Percentiles rank a stretch among this genome's conserved stretches.
Evolutionary conservation across 2,329 filamentous ascomycete species (phyloP).

Genomic region (Aureobasidium zeae): DNA sequence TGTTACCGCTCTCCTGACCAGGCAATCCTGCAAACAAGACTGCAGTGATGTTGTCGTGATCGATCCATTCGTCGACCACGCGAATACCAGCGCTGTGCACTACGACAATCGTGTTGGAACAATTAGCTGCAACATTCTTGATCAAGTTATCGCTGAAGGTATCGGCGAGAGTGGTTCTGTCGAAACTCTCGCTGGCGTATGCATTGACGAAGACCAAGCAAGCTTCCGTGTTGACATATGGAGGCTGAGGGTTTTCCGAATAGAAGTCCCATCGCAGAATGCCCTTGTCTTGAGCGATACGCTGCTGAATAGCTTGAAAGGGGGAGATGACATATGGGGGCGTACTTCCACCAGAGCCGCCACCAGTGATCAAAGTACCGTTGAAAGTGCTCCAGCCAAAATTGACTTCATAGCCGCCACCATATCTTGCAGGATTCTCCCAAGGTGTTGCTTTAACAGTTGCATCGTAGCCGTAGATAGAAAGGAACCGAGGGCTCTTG

Average conservation of each 20-base stretch:
- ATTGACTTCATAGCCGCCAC: slow-evolving; percentile 30
- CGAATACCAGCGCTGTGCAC: slow-evolving; percentile 18
- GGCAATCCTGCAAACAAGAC: slow-evolving; percentile 79
- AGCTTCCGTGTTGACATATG: slow-evolving; percentile 15
- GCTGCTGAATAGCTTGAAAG: slow-evolving; percentile 21
- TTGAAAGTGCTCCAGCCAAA: slow-evolving; percentile 25
- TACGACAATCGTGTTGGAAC: slow-evolving; percentile 20
- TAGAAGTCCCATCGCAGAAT: slow-evolving; percentile 31
- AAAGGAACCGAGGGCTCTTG: slow-evolving; percentile 33
- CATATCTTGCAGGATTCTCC: slow-evolving; percentile 28
- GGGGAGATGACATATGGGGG: slow-evolving; percentile 18
- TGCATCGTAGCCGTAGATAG: slow-evolving; percentile 34
- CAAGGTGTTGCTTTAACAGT: slow-evolving; percentile 26
- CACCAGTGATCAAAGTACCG: slow-evolving; percentile 19
- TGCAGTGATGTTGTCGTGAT: slow-evolving; percentile 38
- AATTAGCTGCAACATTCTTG: slow-evolving; percentile 18
- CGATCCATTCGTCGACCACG: slow-evolving; percentile 18
- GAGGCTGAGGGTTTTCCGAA: slow-evolving; percentile 23
- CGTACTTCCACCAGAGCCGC: slow-evolving; percentile 18
- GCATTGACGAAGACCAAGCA: slow-evolving; percentile 20
- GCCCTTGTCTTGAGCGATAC: slow-evolving; percentile 25
- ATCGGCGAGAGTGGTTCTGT: slow-evolving; percentile 20
- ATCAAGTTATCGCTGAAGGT: slow-evolving; percentile 17
- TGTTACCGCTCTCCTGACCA: slow-evolving; percentile 77
- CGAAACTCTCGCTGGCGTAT: slow-evolving; percentile 18